Base-by-base conservation (phyloP, 2,329 filamentous ascomycete genomes). In the Endothia cerciana region DNA sequence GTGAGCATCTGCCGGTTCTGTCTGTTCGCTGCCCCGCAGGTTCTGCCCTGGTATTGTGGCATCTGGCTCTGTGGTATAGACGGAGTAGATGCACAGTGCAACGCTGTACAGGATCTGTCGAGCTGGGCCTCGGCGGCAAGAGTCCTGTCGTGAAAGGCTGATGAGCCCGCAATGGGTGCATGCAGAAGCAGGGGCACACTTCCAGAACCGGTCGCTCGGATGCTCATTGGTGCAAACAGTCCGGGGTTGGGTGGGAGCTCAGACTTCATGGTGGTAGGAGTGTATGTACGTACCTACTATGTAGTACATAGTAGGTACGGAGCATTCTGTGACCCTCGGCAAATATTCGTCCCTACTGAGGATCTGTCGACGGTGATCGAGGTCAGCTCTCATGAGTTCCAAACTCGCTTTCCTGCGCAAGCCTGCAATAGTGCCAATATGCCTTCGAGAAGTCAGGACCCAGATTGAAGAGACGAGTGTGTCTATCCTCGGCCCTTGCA, bases 101-200 rank as follows among this genome's bases (percentile, higher is more conserved):
- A 19, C n/a, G 17, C 40, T 30, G 25, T n/a, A 55, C 60, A 30
- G 38, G 38, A 22, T 38, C 60, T 47, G 45, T 67, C 45, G 56
- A 51, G 55, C 25, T 56, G 36, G 60, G 55, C 47, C 49, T 62
- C 73, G 75, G 77, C 77, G 77, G 77, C 73, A 78, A 79, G 70
- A 75, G 72, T 69, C 71, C 73, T 73, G 67, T 72, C 73, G 71
- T 78, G 76, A 79, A 78, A 79, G 77, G 77, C 73, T 72, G 71
- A 72, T 72, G 70, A 72, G 69, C 68, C 68, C 63, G 68, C 71
- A 71, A 67, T 60, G 40, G n/a, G 53, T 62, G 53, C 64, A 67
- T 51, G 55, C 63, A 62, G 45, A 56, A 67, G 62, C 62, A 67
- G 62, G 62, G 49, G 55, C 55, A 36, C 36, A 63, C 47, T 33